A percentile compares a stretch with the other conserved stretches of the same genome.
Conservation (phyloP, 345 rosid species). For the Citrus inodora region DNA sequence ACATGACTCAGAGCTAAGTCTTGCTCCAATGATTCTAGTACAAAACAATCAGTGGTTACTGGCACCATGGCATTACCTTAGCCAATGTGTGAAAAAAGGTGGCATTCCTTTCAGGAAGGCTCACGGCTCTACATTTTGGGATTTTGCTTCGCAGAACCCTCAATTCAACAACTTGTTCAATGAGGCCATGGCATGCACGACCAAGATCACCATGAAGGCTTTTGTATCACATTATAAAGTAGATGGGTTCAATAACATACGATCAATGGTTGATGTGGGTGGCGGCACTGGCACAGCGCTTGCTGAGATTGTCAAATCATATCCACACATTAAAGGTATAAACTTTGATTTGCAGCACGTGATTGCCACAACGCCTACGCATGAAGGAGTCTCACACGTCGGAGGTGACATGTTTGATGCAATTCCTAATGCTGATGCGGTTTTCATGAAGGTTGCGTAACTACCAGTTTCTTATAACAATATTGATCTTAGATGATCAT, state of each 20-base stretch:
- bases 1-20: neutral
- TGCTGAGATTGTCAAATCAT: too few relatives aligned
- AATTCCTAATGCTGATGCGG: too few relatives aligned
- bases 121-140: neutral
- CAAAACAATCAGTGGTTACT: neutral
- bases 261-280: too few relatives aligned
- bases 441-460: too few relatives aligned
- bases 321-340: too few relatives aligned
- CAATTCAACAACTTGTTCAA: neutral
- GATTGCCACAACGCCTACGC: too few relatives aligned
- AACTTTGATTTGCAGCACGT: too few relatives aligned
- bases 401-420: too few relatives aligned
- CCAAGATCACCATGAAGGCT: neutral
- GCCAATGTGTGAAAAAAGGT: neutral
- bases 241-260: conserved; percentile 4
- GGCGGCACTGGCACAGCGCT: too few relatives aligned
- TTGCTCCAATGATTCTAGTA: neutral
- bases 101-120: neutral
- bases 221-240: neutral
- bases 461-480: too few relatives aligned
- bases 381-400: too few relatives aligned
- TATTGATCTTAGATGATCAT: too few relatives aligned
- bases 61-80: neutral
- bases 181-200: conserved; percentile 2
- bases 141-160: neutral